Conservation (phyloP, 495 filamentous ascomycete species). For the Trichoderma orchidacearum region DNA sequence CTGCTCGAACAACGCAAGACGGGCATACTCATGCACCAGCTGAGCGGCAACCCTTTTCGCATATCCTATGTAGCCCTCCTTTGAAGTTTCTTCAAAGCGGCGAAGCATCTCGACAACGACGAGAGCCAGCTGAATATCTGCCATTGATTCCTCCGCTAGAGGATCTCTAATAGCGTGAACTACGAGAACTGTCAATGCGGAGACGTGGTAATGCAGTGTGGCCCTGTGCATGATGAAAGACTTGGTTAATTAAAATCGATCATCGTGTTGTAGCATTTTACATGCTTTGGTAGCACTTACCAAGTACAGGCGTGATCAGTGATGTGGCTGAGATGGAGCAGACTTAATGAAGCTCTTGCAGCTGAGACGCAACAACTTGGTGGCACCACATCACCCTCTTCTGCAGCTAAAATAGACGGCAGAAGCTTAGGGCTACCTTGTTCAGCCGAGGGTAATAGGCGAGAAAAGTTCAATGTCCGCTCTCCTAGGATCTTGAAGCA, state of each 20-base stretch:
- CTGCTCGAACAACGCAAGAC: neutral
- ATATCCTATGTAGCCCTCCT: neutral
- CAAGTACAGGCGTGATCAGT: neutral
- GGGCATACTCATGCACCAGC: neutral
- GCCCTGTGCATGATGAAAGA: neutral
- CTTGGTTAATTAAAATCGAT: neutral
- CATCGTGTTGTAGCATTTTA: neutral
- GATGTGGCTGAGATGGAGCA: neutral
- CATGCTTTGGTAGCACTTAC: neutral
- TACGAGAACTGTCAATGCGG: neutral
- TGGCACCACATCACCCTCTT: neutral
- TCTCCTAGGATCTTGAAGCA: neutral
- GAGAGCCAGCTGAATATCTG: neutral
- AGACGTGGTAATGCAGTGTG: neutral
- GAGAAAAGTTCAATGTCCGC: neutral
- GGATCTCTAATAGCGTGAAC: neutral
- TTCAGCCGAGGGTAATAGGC: neutral
- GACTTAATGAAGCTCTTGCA: neutral
- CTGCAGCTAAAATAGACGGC: neutral
- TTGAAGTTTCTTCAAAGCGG: neutral
- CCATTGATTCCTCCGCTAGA: neutral
- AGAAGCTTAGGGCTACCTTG: neutral
- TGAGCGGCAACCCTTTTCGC: neutral
- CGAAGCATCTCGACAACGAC: neutral
- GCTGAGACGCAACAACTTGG: neutral